Percentiles rank a stretch among this genome's conserved stretches.
Conservation (phyloP, 345 rosid species). For the Sonneratia alba region DNA sequence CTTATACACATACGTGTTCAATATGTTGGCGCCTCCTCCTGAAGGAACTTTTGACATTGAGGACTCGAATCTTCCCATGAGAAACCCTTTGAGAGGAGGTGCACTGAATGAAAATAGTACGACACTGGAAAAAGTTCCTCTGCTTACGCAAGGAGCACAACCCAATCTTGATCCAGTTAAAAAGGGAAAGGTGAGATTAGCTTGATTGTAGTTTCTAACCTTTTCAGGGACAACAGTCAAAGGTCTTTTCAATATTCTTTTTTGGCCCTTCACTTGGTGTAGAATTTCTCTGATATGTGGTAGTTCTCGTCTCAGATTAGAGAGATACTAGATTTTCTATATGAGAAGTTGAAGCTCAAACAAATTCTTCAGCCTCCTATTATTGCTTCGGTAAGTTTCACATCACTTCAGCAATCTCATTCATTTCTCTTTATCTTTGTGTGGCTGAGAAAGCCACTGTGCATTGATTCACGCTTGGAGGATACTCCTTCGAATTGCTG, state of each 20-base stretch:
- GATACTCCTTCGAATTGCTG: neutral
- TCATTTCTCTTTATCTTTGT: neutral
- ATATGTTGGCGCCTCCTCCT: too few relatives aligned
- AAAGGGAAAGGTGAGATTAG: constrained; percentile 49
- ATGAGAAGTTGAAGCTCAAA: constrained; percentile 85
- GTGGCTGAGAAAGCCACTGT: neutral
- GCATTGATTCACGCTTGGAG: neutral
- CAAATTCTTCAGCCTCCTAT: constrained; percentile 93
- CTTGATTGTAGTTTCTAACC: constrained; percentile 1
- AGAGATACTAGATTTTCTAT: constrained; percentile 39
- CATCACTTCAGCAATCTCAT: neutral
- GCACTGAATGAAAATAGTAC: constrained; percentile 20
- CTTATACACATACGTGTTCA: too few relatives aligned
- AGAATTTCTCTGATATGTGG: neutral
- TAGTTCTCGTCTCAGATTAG: constrained; percentile 39
- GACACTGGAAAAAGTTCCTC: constrained; percentile 51
- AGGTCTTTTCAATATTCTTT: neutral
- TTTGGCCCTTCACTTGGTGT: neutral
- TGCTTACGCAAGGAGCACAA: constrained; percentile 39
- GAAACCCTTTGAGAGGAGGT: too few relatives aligned
- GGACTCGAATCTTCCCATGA: too few relatives aligned
- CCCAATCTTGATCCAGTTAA: constrained; percentile 23
- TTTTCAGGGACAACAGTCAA: neutral
- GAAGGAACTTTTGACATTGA: too few relatives aligned
- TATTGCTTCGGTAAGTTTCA: constrained; percentile 77